A percentile compares a stretch with the other conserved stretches of the same genome.
Conservation (phyloP, 495 filamentous ascomycete species). For the Talaromyces wortmannii region DNA sequence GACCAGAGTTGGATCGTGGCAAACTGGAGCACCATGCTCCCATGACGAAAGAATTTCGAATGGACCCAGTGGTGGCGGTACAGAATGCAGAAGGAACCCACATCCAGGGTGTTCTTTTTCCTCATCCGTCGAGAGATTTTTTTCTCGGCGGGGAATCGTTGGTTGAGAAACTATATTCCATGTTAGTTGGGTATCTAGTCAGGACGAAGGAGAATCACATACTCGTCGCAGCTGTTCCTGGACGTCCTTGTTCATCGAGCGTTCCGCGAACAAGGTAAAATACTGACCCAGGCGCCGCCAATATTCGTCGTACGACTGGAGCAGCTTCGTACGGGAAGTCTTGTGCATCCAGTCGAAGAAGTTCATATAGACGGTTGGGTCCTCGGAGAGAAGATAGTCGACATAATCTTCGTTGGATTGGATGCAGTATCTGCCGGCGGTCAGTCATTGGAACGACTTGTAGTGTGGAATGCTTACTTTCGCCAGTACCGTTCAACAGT, state of each 20-base stretch:
- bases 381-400: background rate
- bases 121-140: slow-evolving; percentile 10
- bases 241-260: slow-evolving; percentile 10
- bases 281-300: slow-evolving; percentile 19
- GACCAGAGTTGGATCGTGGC: slow-evolving; percentile 21
- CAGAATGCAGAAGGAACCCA: slow-evolving; percentile 16
- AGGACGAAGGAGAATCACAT: slow-evolving; percentile 3
- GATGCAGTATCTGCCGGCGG: slow-evolving; percentile 20
- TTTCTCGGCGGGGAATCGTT: slow-evolving; percentile 8
- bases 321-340: slow-evolving; percentile 15
- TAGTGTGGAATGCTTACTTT: slow-evolving; percentile 10
- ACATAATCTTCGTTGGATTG: slow-evolving; percentile 12
- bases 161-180: slow-evolving; percentile 11
- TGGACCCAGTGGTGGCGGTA: slow-evolving; percentile 20
- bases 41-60: slow-evolving; percentile 18
- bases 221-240: slow-evolving; percentile 18
- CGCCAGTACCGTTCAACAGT: slow-evolving; percentile 13
- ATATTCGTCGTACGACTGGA: slow-evolving; percentile 23
- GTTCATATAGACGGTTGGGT: slow-evolving; percentile 6
- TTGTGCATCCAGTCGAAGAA: slow-evolving; percentile 26
- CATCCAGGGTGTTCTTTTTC: slow-evolving; percentile 17
- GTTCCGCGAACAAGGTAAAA: slow-evolving; percentile 16
- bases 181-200: slow-evolving; percentile 6
- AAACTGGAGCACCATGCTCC: slow-evolving; percentile 23
- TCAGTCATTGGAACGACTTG: background rate